phyloP scores from a whole-genome alignment of 2,329 filamentous ascomycete species.

The Neopestalotiopsis rosae region DNA sequence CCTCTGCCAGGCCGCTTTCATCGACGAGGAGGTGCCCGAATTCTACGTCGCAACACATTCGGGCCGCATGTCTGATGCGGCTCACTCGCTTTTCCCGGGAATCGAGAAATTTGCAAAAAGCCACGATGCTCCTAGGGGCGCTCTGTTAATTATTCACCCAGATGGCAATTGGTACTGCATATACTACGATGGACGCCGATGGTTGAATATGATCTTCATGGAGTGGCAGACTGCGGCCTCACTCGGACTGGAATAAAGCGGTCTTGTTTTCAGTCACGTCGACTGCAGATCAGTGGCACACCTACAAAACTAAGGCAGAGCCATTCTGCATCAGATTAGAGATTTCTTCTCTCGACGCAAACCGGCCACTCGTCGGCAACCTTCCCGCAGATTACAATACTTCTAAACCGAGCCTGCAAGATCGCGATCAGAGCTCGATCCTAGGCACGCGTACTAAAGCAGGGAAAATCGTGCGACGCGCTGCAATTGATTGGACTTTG shows the following conservation, averaged over 20 bases:
- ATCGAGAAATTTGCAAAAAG: slow-evolving; percentile 22
- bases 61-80: slow-evolving; percentile 20
- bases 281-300: background rate
- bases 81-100: slow-evolving; percentile 19
- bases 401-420: no score
- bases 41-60: slow-evolving; percentile 21
- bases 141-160: slow-evolving; percentile 23
- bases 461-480: no score
- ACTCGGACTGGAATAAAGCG: slow-evolving; percentile 18
- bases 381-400: no score
- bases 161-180: slow-evolving; percentile 25
- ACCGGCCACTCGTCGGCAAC: no score
- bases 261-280: background rate
- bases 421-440: no score
- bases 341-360: no score
- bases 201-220: slow-evolving; percentile 29
- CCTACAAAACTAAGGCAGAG: background rate
- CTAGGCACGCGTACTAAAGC: no score
- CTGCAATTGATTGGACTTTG: no score
- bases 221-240: slow-evolving; percentile 29
- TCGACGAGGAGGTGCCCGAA: slow-evolving; percentile 11
- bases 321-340: no score
- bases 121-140: slow-evolving; percentile 15
- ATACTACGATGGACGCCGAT: slow-evolving; percentile 28
- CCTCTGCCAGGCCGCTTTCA: slow-evolving; percentile 23